A percentile compares a stretch with the other conserved stretches of the same genome.
phyloP scores from a whole-genome alignment of 2,329 filamentous ascomycete genomes.

The Neodidymelliopsis sp. region DNA sequence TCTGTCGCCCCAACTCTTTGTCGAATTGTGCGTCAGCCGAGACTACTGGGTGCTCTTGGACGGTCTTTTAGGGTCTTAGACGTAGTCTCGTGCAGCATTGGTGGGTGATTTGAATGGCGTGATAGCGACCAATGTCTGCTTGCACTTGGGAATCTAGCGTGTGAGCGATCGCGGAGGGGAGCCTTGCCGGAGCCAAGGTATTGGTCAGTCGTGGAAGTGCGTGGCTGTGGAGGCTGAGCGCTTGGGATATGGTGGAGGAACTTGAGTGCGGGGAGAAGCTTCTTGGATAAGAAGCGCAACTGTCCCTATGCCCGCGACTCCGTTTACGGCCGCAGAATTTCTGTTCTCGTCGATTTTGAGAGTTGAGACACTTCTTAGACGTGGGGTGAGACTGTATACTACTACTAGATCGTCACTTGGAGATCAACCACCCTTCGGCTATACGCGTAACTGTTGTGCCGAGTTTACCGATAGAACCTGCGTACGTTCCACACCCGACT shows the following conservation, averaged over 20 bases:
- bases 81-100: conserved; percentile 11
- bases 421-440: conserved; percentile 2
- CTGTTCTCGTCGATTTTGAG: neutral
- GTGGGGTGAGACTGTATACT: neutral
- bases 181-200: conserved; percentile 13
- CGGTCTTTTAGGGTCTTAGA: conserved; percentile 1
- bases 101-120: conserved; percentile 19
- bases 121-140: conserved; percentile 16
- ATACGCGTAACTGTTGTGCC: conserved; percentile 11
- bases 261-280: conserved; percentile 11
- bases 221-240: conserved; percentile 20
- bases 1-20: conserved; percentile 2
- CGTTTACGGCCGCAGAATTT: conserved; percentile 6
- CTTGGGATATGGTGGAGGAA: conserved; percentile 9
- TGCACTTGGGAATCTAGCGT: conserved; percentile 1
- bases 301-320: neutral
- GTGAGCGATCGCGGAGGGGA: conserved; percentile 2
- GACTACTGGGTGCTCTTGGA: conserved; percentile 15
- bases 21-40: conserved; percentile 34
- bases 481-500: conserved; percentile 1
- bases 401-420: conserved; percentile 4
- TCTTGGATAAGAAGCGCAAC: conserved; percentile 12
- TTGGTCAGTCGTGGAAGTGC: conserved; percentile 6
- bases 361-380: neutral
- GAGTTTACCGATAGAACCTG: conserved; percentile 10